Base-by-base conservation (phyloP, 2,329 filamentous ascomycete genomes). In the Apiospora phragmitis region DNA sequence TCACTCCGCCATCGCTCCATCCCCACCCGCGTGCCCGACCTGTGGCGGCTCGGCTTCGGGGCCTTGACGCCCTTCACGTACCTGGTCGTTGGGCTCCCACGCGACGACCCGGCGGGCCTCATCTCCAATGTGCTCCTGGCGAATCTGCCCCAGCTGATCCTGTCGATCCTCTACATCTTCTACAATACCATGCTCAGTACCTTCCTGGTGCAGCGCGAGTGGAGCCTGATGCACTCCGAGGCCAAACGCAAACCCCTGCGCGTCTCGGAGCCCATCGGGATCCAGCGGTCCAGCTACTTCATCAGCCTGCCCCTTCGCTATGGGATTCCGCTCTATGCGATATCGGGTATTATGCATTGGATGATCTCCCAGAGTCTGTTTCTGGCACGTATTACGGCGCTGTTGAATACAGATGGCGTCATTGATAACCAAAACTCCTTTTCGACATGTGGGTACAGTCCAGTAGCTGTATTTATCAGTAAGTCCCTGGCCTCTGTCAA, bases 141-240 rank as follows among this genome's bases (percentile, higher is more conserved):
- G 45, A 88, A 88, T 72, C 35, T 80, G 0, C 84, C 85, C 1
- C 86, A 88, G 72, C 68, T 85, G 0, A 68, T 87, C 4, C 71
- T 87, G 0, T 86, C 84, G 0, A 74, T 85, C n/a, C 66, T 84
- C 1, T 87, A 88, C 73, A 75, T 86, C 3, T 74, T 78, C 1
- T 81, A 82, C 74, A 87, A 87, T 72, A 75, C 75, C 2, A 75
- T 87, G 8, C 78, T 84, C 29, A 89, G 84, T 0, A 79, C 76
- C 2, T 86, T 88, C 77, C 78, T 85, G 0, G 74, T 83, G 0
- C 83, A 81, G 0, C 74, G 78, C 11, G 88, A 90, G 75, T 90
- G 83, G 77, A 81, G 79, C 59, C 73, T 74, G 0, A 85, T 83
- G 74, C 78, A 80, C 3, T 38, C 24, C 8, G 38, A 51, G 11